These are phyloP conservation scores for Paramecium sexaurelia DNA, from an alignment of 73 alveolate genomes.

Conservation along the genomic window DNA sequence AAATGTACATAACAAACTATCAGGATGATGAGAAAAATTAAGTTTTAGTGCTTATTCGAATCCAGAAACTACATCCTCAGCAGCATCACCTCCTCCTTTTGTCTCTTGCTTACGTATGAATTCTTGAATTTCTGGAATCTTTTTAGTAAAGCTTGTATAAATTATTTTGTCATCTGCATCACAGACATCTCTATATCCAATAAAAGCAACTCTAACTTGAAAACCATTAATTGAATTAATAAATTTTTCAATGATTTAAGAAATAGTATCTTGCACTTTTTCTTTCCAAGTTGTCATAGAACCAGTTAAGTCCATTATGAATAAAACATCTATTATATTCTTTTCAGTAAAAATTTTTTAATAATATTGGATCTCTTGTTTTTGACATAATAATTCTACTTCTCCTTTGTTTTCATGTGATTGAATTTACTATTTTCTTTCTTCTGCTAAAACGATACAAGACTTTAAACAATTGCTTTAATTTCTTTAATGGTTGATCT, in stretches of 20 bases:
- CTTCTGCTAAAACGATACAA: background rate
- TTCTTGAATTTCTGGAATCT: background rate
- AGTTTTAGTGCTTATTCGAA: background rate
- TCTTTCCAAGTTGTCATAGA: background rate
- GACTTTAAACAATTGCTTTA: background rate
- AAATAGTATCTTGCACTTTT: background rate
- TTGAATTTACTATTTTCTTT: background rate
- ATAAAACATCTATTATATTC: background rate
- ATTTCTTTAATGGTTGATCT: background rate
- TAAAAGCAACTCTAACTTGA: background rate
- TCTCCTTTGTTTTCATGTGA: background rate
- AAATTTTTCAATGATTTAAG: background rate
- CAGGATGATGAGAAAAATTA: background rate
- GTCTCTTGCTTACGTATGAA: background rate
- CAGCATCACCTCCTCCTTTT: slow-evolving; percentile 57
- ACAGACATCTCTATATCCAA: slow-evolving; percentile 19
- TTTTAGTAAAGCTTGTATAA: background rate
- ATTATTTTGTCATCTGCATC: background rate
- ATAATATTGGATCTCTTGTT: too few relatives aligned
- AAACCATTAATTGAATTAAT: background rate
- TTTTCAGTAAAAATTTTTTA: background rate
- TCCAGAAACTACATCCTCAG: slow-evolving; percentile 54
- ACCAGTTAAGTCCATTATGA: background rate
- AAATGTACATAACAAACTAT: background rate
- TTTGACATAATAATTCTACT: background rate